Evolutionary conservation across 805 yeast genomes (phyloP).

Genomic region (Cyberlindnera sargentensis): DNA sequence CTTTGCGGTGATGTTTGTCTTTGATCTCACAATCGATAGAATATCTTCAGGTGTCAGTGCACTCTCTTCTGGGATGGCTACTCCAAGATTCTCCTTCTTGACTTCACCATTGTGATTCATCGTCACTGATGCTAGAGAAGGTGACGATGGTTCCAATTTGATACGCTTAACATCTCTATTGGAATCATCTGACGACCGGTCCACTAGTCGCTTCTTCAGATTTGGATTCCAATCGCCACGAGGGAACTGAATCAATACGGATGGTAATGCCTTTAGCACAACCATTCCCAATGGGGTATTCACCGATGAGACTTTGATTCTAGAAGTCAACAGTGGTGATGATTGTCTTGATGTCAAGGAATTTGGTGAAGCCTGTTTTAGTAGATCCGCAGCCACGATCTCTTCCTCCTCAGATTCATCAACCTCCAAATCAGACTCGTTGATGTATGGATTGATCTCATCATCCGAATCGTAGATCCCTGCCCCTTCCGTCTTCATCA

Average conservation of each 20-base stretch:
- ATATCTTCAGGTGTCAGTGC: conserved; percentile 71
- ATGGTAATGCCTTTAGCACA: conserved; percentile 56
- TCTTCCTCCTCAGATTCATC: conserved; percentile 34
- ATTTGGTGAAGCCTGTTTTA: conserved; percentile 21
- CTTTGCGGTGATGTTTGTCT: conserved; percentile 43
- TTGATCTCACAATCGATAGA: conserved; percentile 47
- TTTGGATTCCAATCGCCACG: conserved; percentile 80
- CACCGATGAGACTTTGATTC: conserved; percentile 37
- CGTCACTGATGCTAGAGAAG: too few relatives aligned
- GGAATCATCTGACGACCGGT: conserved; percentile 21
- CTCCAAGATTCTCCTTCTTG: neutral
- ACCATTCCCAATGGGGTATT: conserved; percentile 47
- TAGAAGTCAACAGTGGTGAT: conserved; percentile 20
- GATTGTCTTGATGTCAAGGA: conserved; percentile 11
- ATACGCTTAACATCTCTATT: conserved; percentile 32
- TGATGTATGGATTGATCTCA: conserved; percentile 76
- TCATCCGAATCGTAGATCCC: conserved; percentile 76
- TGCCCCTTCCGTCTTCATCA: conserved; percentile 78
- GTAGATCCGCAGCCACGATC: conserved; percentile 32
- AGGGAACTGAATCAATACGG: conserved; percentile 60
- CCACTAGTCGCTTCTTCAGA: conserved; percentile 30
- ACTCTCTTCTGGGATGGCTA: conserved; percentile 11
- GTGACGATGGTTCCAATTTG: conserved; percentile 25
- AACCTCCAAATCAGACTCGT: conserved; percentile 56
- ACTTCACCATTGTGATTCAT: neutral